Evolutionary conservation across 2,329 filamentous ascomycete species (phyloP).

Genomic region (Alternaria solani): DNA sequence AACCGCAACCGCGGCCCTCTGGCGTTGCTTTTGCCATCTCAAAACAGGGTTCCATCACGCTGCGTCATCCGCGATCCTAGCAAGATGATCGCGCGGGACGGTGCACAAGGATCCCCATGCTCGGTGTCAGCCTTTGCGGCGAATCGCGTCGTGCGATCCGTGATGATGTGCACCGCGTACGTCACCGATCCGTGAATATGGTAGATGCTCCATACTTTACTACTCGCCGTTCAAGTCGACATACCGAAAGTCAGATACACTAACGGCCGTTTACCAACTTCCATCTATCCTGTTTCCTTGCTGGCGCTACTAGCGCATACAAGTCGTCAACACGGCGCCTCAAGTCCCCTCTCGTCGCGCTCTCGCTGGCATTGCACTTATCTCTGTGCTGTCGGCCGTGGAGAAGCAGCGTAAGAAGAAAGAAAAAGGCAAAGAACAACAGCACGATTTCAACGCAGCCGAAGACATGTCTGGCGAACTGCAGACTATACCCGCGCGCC

Average conservation of each 20-base stretch:
- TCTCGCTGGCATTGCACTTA: conserved; percentile 46
- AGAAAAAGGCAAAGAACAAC: conserved; percentile 15
- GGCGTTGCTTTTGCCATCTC: conserved; percentile 4
- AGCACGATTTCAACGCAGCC: conserved; percentile 17
- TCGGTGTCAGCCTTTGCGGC: conserved; percentile 19
- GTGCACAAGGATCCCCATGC: conserved; percentile 34
- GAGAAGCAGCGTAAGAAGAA: conserved; percentile 44
- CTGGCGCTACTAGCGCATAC: conserved; percentile 8
- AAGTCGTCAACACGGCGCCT: conserved; percentile 39
- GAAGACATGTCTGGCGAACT: conserved; percentile 52
- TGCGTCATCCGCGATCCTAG: conserved; percentile 30
- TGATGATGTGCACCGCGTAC: conserved; percentile 19
- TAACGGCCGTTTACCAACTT: conserved; percentile 2
- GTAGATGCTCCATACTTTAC: conserved; percentile 17
- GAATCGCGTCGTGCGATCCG: conserved; percentile 13
- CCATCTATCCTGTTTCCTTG: conserved; percentile 8
- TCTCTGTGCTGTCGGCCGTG: conserved; percentile 44
- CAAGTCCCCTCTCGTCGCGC: conserved; percentile 43
- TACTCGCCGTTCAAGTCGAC: conserved; percentile 14
- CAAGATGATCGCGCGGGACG: conserved; percentile 25
- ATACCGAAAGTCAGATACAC: conserved; percentile 8
- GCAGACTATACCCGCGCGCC: conserved; percentile 59
- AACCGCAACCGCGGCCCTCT: conserved; percentile 19
- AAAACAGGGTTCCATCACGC: conserved; percentile 35
- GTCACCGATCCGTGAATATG: conserved; percentile 23